These are phyloP conservation scores for Hypoxylon cercidicola DNA, from an alignment of 495 filamentous ascomycete species.

Conservation along the genomic window DNA sequence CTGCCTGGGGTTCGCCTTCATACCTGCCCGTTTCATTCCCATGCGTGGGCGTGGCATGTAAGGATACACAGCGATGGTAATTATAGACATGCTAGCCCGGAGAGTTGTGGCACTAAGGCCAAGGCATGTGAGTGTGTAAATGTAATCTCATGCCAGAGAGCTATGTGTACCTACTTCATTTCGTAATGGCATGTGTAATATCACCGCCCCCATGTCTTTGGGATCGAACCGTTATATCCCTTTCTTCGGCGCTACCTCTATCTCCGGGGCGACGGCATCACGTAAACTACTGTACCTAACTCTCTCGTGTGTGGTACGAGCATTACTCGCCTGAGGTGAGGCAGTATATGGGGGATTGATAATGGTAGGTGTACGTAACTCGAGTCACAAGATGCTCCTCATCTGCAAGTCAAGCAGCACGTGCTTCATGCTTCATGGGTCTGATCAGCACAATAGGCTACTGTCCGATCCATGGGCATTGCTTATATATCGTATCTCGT, in stretches of 20 bases:
- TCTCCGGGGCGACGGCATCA: conserved; percentile 16
- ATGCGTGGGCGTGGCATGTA: not conserved
- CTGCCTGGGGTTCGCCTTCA: no score
- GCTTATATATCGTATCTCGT: not conserved
- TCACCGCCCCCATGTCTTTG: not conserved
- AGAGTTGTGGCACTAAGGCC: no score
- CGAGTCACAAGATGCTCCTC: conserved; percentile 10
- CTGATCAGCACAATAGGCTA: not conserved
- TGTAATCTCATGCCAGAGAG: no score
- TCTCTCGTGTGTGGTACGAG: not conserved
- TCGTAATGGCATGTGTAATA: conserved; percentile 1
- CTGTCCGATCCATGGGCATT: not conserved
- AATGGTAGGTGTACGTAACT: conserved; percentile 3
- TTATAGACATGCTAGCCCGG: not conserved
- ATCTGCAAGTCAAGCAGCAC: conserved; percentile 1
- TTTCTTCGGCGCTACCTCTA: conserved; percentile 23
- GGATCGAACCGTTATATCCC: not conserved
- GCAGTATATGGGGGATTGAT: not conserved
- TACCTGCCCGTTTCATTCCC: not conserved
- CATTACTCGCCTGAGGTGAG: conserved; percentile 1
- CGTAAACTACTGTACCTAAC: not conserved
- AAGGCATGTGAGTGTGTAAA: not conserved
- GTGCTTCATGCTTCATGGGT: conserved; percentile 14
- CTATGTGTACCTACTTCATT: not conserved
- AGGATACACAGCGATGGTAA: conserved; percentile 2